Percentiles rank a stretch among this genome's conserved stretches.
Evolutionary conservation across 2,329 filamentous ascomycete species (phyloP).

Genomic region (Ilyonectria destructans): DNA sequence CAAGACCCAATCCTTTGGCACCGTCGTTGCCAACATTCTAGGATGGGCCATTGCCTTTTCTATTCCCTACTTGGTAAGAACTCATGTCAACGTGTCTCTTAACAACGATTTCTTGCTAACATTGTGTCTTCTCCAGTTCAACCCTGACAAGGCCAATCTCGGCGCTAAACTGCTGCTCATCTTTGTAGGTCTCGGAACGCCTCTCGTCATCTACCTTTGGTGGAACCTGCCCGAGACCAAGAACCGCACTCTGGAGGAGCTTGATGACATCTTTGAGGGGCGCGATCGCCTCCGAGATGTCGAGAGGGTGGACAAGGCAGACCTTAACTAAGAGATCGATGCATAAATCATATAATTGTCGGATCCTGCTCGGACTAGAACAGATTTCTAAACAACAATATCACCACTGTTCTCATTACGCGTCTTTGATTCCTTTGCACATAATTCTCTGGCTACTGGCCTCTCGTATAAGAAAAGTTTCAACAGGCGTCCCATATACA

Average conservation of each 20-base stretch:
- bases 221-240: background rate
- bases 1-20: slow-evolving; percentile 1
- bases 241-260: background rate
- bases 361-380: no score
- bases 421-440: no score
- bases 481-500: no score
- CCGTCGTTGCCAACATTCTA: background rate
- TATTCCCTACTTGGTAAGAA: background rate
- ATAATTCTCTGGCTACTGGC: no score
- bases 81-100: background rate
- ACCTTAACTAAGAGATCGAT: no score
- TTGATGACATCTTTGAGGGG: background rate
- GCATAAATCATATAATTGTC: no score
- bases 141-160: slow-evolving; percentile 2
- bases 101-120: background rate
- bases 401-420: no score
- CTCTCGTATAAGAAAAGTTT: no score
- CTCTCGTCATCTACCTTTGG: slow-evolving; percentile 1
- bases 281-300: no score
- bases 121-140: background rate
- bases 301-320: no score
- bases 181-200: slow-evolving; percentile 1
- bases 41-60: slow-evolving; percentile 1
- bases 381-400: no score
- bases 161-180: background rate